phyloP scores from a whole-genome alignment of 768 basidiomycete species.

The Boletus tomentosulus region DNA sequence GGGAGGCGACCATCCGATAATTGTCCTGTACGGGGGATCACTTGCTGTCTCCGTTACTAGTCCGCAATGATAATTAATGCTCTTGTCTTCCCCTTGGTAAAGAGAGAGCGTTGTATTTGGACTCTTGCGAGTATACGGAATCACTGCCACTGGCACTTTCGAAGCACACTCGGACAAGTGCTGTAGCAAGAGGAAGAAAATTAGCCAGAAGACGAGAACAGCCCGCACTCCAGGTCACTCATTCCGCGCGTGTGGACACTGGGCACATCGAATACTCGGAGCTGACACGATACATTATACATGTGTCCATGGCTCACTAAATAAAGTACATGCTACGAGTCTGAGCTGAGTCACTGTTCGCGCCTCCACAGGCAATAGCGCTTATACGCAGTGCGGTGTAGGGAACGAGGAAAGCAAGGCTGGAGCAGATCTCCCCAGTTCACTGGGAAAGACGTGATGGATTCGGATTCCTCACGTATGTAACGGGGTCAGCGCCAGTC shows the following conservation, averaged over 20 bases:
- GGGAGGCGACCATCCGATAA: conserved; percentile 16
- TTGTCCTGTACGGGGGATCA: conserved; percentile 22
- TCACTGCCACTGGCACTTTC: conserved; percentile 4
- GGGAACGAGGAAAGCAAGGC: too few species aligned
- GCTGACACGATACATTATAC: background rate
- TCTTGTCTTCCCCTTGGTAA: background rate
- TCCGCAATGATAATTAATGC: background rate
- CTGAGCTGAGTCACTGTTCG: too few species aligned
- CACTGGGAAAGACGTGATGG: too few species aligned
- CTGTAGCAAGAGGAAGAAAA: conserved; percentile 19
- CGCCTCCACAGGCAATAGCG: too few species aligned
- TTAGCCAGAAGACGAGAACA: conserved; percentile 6
- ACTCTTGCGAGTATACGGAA: conserved; percentile 8
- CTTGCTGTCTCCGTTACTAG: conserved; percentile 9
- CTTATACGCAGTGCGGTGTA: too few species aligned
- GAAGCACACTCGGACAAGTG: conserved; percentile 15
- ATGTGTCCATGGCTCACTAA: too few species aligned
- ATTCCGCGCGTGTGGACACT: background rate
- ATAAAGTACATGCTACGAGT: too few species aligned
- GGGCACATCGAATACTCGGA: conserved; percentile 26
- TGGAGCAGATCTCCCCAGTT: too few species aligned
- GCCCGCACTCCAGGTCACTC: background rate
- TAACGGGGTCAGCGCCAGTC: too few species aligned
- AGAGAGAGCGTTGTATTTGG: conserved; percentile 1
- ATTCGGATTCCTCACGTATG: too few species aligned